Conservation (phyloP, 139 green algal species). For the Diplosphaera chodatii region DNA sequence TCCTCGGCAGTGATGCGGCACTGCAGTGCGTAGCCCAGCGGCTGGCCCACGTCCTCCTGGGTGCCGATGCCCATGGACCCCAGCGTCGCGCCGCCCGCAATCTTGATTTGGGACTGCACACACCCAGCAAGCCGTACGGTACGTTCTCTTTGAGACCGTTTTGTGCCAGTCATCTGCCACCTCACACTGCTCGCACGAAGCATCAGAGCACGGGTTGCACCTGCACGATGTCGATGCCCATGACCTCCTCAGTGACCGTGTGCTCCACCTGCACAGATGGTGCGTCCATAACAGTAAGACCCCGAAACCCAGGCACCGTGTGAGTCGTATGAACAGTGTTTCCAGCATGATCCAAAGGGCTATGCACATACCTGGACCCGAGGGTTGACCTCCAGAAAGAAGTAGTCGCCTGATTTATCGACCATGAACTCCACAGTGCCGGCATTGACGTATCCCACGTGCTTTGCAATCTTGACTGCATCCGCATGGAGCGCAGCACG, state of each 20-base stretch:
- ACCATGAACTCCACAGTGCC: constrained; percentile 99
- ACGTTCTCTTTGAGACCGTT: too few relatives aligned
- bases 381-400: constrained; percentile 98
- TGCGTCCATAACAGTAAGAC: too few relatives aligned
- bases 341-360: too few relatives aligned
- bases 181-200: too few relatives aligned
- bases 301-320: too few relatives aligned
- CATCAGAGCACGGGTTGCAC: too few relatives aligned
- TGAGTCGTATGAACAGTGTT: too few relatives aligned
- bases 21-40: constrained; percentile 79
- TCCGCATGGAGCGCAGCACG: constrained; percentile 53
- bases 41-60: constrained; percentile 26
- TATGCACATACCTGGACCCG: constrained; percentile 80
- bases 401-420: constrained; percentile 81
- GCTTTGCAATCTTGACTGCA: constrained; percentile 64
- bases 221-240: constrained; percentile 93
- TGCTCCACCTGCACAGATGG: constrained; percentile 93
- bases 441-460: constrained; percentile 74
- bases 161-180: too few relatives aligned
- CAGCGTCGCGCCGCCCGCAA: constrained; percentile 79
- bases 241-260: constrained; percentile 95
- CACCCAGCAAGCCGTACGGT: too few relatives aligned
- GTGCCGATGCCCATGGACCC: constrained; percentile 63
- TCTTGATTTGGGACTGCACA: constrained; percentile 84
- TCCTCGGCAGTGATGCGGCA: constrained; percentile 93